phyloP scores from a whole-genome alignment of 345 rosid genomes.

The Acer campestre region DNA sequence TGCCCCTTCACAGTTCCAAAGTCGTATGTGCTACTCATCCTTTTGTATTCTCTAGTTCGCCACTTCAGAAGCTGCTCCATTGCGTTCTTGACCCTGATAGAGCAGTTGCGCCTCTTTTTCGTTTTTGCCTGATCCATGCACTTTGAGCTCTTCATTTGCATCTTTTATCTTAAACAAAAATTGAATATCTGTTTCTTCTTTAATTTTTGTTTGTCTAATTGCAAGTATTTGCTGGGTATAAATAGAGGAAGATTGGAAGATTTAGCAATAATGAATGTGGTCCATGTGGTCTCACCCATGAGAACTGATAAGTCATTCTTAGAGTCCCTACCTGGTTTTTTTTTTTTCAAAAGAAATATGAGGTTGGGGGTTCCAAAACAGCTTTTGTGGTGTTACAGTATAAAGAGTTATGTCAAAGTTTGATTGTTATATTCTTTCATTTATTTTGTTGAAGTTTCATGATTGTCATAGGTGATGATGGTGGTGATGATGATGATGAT shows the following conservation, averaged over 20 bases:
- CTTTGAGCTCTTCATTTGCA: slow-evolving; percentile 5
- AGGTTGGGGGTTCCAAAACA: background rate
- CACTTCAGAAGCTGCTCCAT: slow-evolving; percentile 13
- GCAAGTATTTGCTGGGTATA: background rate
- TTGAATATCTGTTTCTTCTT: background rate
- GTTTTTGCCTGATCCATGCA: background rate
- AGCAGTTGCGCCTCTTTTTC: background rate
- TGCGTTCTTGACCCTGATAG: background rate
- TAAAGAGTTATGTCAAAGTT: background rate
- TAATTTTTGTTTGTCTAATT: background rate
- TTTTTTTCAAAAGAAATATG: slow-evolving; percentile 12
- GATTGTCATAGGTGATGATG: background rate
- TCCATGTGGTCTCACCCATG: slow-evolving; percentile 13
- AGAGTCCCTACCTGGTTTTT: slow-evolving; percentile 6
- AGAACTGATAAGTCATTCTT: slow-evolving; percentile 10
- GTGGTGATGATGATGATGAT: background rate
- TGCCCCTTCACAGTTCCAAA: slow-evolving; percentile 18
- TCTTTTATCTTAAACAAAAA: background rate
- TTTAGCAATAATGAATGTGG: slow-evolving; percentile 2
- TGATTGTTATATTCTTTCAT: background rate
- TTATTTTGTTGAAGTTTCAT: background rate
- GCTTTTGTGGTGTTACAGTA: slow-evolving; percentile 6
- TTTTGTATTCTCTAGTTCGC: slow-evolving; percentile 15
- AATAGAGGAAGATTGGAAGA: background rate
- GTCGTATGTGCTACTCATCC: background rate